Evolutionary conservation across 768 basidiomycete genomes (phyloP).

Genomic region (Termitomyces titanicus): DNA sequence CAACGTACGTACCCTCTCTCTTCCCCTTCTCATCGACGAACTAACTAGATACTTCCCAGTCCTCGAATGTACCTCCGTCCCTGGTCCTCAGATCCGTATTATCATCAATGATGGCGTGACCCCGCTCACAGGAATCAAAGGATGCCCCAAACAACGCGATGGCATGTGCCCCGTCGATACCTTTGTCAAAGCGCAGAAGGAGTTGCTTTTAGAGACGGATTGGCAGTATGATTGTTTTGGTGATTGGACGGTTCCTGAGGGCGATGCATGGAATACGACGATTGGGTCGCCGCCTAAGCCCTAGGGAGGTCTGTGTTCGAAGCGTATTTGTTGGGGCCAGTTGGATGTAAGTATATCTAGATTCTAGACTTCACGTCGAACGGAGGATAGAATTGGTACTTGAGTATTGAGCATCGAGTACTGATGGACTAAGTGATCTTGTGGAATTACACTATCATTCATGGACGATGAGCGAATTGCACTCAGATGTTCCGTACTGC

Average conservation of each 20-base stretch:
- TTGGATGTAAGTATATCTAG: no score
- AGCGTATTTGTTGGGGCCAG: no score
- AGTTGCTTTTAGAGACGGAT: conserved; percentile 61
- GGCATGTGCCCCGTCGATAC: conserved; percentile 75
- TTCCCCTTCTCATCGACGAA: not conserved
- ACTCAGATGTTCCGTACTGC: no score
- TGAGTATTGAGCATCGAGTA: no score
- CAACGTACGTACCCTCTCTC: conserved; percentile 52
- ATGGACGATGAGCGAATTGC: no score
- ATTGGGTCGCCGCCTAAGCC: conserved; percentile 56
- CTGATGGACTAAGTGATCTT: no score
- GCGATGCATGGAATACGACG: conserved; percentile 67
- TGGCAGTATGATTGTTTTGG: conserved; percentile 77
- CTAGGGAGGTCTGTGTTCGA: no score
- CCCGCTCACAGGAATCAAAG: conserved; percentile 73
- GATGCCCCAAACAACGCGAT: conserved; percentile 67
- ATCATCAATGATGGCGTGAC: conserved; percentile 87
- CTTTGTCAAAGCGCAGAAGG: conserved; percentile 69
- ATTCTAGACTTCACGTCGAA: no score
- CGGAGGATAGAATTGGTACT: no score
- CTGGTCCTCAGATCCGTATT: conserved; percentile 65
- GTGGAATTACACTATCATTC: no score
- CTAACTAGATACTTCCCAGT: conserved; percentile 37
- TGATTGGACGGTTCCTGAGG: conserved; percentile 69
- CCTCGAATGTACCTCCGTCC: conserved; percentile 51